Conservation (phyloP, 78 protist genomes). For the Speleostelium caveatum region DNA sequence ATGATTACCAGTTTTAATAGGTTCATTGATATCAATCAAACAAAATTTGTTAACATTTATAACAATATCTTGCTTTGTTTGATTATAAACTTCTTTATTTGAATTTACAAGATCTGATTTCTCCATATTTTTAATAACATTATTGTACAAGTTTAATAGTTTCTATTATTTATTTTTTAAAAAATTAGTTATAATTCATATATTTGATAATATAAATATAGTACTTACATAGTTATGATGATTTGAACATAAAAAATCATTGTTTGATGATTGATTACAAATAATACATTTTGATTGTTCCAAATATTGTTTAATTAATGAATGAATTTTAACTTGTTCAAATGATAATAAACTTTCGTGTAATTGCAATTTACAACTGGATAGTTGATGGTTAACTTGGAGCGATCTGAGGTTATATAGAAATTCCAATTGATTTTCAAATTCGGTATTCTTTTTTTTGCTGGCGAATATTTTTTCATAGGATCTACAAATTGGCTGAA, state of each 20-base stretch:
- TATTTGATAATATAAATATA: too few species aligned
- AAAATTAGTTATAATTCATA: too few species aligned
- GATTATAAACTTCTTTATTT: not conserved
- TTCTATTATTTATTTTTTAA: too few species aligned
- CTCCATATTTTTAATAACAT: not conserved
- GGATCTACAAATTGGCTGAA: not conserved
- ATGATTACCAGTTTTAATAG: too few species aligned
- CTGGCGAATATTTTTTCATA: not conserved
- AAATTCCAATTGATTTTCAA: not conserved
- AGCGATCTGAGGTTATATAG: too few species aligned
- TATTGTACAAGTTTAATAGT: not conserved
- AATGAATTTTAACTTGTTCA: too few species aligned
- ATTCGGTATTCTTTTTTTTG: not conserved
- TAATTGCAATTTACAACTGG: too few species aligned
- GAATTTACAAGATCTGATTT: not conserved
- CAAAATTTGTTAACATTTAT: not conserved
- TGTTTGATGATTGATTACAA: too few species aligned
- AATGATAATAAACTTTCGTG: too few species aligned
- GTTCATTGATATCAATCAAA: not conserved
- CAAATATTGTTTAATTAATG: too few species aligned
- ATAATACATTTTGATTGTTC: too few species aligned
- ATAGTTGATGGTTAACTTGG: too few species aligned
- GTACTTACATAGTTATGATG: not conserved
- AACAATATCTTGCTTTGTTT: not conserved
- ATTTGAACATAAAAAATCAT: not conserved